Evolutionary conservation across 1,284 basidiomycete genomes (phyloP).

Genomic region (Microbotryum scabiosae): DNA sequence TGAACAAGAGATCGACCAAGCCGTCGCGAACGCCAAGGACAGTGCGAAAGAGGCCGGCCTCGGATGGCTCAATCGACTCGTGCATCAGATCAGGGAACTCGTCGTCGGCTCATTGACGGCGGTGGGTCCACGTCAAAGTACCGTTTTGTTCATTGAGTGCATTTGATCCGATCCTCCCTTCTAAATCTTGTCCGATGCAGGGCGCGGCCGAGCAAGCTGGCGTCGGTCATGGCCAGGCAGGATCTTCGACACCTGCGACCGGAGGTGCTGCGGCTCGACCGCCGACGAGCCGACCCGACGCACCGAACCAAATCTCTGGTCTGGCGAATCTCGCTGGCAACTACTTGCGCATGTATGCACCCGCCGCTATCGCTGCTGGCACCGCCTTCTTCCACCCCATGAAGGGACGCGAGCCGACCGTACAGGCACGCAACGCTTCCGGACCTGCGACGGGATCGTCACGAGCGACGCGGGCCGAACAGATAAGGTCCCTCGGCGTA

Average conservation of each 20-base stretch:
- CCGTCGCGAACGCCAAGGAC: conserved; percentile 44
- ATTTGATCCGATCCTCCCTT: not conserved
- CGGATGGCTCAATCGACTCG: conserved; percentile 50
- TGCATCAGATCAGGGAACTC: conserved; percentile 52
- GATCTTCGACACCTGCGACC: not conserved
- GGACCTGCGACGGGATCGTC: not conserved
- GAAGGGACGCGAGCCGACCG: conserved; percentile 33
- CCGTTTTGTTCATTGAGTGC: not conserved
- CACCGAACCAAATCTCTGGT: conserved; percentile 53
- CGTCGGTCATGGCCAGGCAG: conserved; percentile 35
- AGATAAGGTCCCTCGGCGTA: conserved; percentile 6
- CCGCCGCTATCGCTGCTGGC: conserved; percentile 50
- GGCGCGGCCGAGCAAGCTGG: conserved; percentile 46
- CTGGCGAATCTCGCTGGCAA: conserved; percentile 47
- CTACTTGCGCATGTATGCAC: conserved; percentile 65
- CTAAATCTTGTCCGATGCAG: not conserved
- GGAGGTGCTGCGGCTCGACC: not conserved
- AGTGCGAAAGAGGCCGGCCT: conserved; percentile 52
- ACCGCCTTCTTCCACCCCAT: conserved; percentile 32
- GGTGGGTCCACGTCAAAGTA: conserved; percentile 25
- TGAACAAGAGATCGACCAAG: conserved; percentile 67
- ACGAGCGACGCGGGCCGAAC: conserved; percentile 6
- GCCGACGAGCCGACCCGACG: not conserved
- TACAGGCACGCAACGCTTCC: conserved; percentile 12
- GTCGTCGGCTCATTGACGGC: conserved; percentile 34